Conservation (phyloP, 2,329 filamentous ascomycete genomes). For the Monosporascus sp. region DNA sequence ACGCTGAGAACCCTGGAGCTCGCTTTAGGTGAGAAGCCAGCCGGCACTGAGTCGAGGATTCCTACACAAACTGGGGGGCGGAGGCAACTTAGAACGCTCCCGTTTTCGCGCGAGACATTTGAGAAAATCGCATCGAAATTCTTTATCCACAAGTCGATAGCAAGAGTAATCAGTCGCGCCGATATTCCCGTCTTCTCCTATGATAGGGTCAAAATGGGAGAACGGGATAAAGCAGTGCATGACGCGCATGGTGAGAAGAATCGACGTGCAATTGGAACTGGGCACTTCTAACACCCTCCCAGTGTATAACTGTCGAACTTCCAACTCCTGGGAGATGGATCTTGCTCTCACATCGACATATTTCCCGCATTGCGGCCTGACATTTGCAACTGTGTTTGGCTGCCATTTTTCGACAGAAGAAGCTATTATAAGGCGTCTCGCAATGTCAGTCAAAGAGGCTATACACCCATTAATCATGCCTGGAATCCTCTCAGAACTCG, state of each 20-base stretch:
- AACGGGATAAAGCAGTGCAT: not conserved
- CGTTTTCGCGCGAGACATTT: constrained; percentile 14
- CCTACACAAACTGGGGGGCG: not conserved
- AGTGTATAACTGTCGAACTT: constrained; percentile 23
- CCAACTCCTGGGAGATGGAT: constrained; percentile 20
- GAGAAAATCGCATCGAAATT: constrained; percentile 10
- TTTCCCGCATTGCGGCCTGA: constrained; percentile 16
- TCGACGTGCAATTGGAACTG: not conserved
- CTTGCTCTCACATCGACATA: constrained; percentile 19
- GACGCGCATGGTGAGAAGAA: constrained; percentile 9
- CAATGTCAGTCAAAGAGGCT: not conserved
- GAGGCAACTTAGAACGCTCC: constrained; percentile 10
- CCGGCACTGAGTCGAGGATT: not conserved
- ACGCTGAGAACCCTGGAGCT: not conserved
- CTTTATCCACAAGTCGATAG: constrained; percentile 16
- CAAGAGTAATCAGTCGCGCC: constrained; percentile 14
- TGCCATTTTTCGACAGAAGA: constrained; percentile 8
- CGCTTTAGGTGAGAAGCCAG: not conserved
- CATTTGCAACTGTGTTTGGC: constrained; percentile 20
- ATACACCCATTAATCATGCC: constrained; percentile 22
- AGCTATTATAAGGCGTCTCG: constrained; percentile 12
- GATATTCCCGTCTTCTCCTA: constrained; percentile 18
- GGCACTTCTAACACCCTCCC: not conserved
- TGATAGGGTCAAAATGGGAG: constrained; percentile 7
- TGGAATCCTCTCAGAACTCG: constrained; percentile 26